Evolutionary conservation across 495 filamentous ascomycete species (phyloP).

Genomic region (Copromyces sp.): DNA sequence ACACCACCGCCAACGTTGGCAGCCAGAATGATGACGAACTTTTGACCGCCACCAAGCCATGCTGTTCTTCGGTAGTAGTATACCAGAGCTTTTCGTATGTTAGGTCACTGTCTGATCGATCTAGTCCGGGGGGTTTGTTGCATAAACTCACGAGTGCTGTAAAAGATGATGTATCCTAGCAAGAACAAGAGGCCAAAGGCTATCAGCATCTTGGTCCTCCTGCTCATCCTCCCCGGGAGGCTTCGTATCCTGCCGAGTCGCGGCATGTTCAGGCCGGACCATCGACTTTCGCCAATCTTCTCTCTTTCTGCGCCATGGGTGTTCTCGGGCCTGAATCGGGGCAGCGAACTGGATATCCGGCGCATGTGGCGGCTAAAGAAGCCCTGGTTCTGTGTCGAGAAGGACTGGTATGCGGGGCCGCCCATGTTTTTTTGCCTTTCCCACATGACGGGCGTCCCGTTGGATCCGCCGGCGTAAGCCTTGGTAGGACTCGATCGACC

Average conservation of each 20-base stretch:
- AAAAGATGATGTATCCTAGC: slow-evolving; percentile 53
- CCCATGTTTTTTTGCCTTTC: slow-evolving; percentile 62
- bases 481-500: slow-evolving; percentile 56
- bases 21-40: slow-evolving; percentile 86
- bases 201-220: slow-evolving; percentile 47
- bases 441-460: slow-evolving; percentile 61
- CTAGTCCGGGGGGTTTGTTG: not conserved
- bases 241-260: slow-evolving; percentile 28
- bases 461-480: slow-evolving; percentile 36
- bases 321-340: slow-evolving; percentile 47
- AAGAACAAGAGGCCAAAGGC: slow-evolving; percentile 51
- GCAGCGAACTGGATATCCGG: slow-evolving; percentile 60
- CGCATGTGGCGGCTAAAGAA: slow-evolving; percentile 76
- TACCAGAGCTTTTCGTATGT: slow-evolving; percentile 24
- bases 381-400: slow-evolving; percentile 64
- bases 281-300: slow-evolving; percentile 47
- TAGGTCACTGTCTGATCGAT: not conserved
- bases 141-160: slow-evolving; percentile 52
- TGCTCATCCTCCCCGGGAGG: slow-evolving; percentile 31
- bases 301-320: slow-evolving; percentile 62
- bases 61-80: slow-evolving; percentile 38
- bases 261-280: slow-evolving; percentile 26
- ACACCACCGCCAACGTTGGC: slow-evolving; percentile 94
- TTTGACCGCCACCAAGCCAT: slow-evolving; percentile 69
- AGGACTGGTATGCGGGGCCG: slow-evolving; percentile 64